Percentiles rank a stretch among this genome's conserved stretches.
These are phyloP conservation scores for Pleurostoma richardsiae DNA, from an alignment of 2,329 filamentous ascomycete species.

Conservation along the genomic window DNA sequence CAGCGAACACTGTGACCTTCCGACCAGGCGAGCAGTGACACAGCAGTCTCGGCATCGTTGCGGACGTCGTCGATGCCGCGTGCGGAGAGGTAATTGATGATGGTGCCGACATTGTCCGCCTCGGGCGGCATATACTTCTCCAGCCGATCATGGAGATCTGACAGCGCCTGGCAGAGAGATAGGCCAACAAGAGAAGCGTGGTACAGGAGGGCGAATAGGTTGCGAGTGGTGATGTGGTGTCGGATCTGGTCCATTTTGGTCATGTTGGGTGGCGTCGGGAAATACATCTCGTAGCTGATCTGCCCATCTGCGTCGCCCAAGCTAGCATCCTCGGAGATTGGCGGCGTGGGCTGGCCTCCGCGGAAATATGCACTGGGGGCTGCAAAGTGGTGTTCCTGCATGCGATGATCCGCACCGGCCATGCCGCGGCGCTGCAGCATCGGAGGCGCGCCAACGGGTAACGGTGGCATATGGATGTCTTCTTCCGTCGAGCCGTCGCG, in stretches of 20 bases:
- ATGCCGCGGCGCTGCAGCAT: conserved; percentile 27
- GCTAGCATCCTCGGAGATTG: conserved; percentile 37
- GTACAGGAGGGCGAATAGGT: conserved; percentile 62
- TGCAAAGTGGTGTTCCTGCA: conserved; percentile 16
- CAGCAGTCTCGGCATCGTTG: conserved; percentile 52
- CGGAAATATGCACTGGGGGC: conserved; percentile 16
- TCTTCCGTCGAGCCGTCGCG: conserved; percentile 48
- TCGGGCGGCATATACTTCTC: conserved; percentile 52
- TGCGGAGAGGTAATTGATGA: conserved; percentile 55
- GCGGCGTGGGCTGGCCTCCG: conserved; percentile 33
- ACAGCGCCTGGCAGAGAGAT: conserved; percentile 58
- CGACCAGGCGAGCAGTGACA: conserved; percentile 60
- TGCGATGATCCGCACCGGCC: conserved; percentile 4
- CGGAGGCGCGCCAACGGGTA: conserved; percentile 33
- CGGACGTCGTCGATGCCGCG: conserved; percentile 61
- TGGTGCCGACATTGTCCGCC: conserved; percentile 51
- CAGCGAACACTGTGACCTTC: conserved; percentile 58
- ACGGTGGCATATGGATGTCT: conserved; percentile 35
- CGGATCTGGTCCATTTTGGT: conserved; percentile 43
- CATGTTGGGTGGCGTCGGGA: conserved; percentile 49
- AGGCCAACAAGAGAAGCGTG: conserved; percentile 60
- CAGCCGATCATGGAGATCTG: conserved; percentile 56
- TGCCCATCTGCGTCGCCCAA: conserved; percentile 43
- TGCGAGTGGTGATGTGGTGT: conserved; percentile 62
- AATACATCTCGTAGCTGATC: conserved; percentile 59